These are phyloP conservation scores for Beauveria varroae DNA, from an alignment of 2,329 filamentous ascomycete genomes.

Conservation along the genomic window DNA sequence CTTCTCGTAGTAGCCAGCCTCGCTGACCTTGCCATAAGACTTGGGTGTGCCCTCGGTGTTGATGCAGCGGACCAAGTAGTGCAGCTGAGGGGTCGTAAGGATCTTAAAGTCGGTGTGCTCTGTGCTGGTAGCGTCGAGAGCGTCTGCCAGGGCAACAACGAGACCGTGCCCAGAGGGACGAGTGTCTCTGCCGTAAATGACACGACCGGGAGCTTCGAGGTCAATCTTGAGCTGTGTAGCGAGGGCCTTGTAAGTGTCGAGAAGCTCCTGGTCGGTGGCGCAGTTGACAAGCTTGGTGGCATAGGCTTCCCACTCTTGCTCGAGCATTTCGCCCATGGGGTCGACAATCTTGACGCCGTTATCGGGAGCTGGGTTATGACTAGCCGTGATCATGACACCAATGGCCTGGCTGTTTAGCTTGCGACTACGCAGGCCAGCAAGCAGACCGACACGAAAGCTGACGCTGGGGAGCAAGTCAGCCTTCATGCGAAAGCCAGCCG, in stretches of 20 bases:
- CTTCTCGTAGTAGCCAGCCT: conserved; percentile 94
- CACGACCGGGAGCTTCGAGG: conserved; percentile 60
- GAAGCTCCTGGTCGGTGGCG: conserved; percentile 63
- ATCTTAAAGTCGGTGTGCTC: conserved; percentile 80
- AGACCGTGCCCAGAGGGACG: conserved; percentile 84
- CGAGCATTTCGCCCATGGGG: conserved; percentile 95
- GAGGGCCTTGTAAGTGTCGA: conserved; percentile 68
- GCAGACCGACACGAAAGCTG: conserved; percentile 83
- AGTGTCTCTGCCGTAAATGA: conserved; percentile 88
- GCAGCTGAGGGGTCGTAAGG: conserved; percentile 93
- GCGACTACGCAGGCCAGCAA: conserved; percentile 81
- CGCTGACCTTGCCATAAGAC: conserved; percentile 81
- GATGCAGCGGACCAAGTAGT: conserved; percentile 90
- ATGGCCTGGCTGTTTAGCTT: conserved; percentile 87
- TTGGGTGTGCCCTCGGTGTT: conserved; percentile 86
- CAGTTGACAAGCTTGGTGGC: conserved; percentile 88
- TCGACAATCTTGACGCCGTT: conserved; percentile 96
- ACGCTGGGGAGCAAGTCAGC: conserved; percentile 82
- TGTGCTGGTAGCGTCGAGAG: conserved; percentile 66
- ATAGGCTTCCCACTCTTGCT: conserved; percentile 88
- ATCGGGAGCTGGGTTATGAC: conserved; percentile 82
- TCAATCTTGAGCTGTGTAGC: conserved; percentile 71
- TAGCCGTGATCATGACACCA: conserved; percentile 93
- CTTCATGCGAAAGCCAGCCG: conserved; percentile 62
- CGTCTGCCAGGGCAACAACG: conserved; percentile 69